A percentile compares a stretch with the other conserved stretches of the same genome.
Conservation (phyloP, 768 basidiomycete species). For the Macrocybe gigantea region DNA sequence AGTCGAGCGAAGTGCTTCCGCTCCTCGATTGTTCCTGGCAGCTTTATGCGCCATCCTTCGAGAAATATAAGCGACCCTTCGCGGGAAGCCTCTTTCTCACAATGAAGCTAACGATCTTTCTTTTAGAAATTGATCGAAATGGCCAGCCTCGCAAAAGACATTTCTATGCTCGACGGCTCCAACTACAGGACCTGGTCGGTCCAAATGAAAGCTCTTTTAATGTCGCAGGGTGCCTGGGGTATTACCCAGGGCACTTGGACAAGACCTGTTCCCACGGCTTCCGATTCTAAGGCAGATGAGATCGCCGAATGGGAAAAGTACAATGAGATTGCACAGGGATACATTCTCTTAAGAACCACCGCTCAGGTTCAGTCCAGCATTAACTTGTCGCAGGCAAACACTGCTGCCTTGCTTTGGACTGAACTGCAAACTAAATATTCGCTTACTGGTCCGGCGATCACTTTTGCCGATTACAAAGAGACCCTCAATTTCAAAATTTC, state of each 20-base stretch:
- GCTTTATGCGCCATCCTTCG: neutral
- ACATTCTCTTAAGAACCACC: neutral
- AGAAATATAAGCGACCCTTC: neutral
- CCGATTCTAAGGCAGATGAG: constrained; percentile 10
- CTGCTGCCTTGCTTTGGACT: neutral
- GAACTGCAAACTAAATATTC: neutral
- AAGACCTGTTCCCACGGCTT: neutral
- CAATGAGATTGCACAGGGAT: neutral
- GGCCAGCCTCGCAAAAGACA: neutral
- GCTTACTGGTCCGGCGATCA: neutral
- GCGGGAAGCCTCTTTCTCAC: neutral
- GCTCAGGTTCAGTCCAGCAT: neutral
- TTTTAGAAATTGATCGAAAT: neutral
- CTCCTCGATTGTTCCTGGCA: neutral
- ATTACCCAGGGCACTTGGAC: neutral
- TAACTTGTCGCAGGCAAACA: neutral
- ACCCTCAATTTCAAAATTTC: neutral
- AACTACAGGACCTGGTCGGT: neutral
- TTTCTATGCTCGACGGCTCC: neutral
- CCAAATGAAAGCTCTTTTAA: neutral
- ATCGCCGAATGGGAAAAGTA: neutral
- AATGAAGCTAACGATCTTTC: neutral
- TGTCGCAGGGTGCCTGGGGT: neutral
- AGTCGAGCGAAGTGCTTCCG: neutral
- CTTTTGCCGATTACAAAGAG: neutral